A percentile compares a stretch with the other conserved stretches of the same genome.
phyloP scores from a whole-genome alignment of 1,139 yeast genomes.

The Magnusiomyces fungicola region DNA sequence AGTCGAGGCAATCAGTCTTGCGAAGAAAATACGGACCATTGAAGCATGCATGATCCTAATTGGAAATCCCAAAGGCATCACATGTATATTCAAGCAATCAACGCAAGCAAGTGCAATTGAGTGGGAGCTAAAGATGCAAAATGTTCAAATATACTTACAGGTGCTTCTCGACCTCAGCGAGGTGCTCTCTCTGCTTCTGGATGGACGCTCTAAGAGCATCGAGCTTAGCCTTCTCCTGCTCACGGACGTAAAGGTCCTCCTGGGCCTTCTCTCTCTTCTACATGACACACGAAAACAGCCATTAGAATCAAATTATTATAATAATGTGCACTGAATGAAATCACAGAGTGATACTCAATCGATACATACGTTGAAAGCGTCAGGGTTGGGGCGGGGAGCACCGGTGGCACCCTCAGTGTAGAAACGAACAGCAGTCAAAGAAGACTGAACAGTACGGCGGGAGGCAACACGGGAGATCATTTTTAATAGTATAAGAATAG shows the following conservation, averaged over 20 bases:
- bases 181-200: slow-evolving; percentile 43
- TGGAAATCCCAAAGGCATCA: too few relatives aligned
- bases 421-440: slow-evolving; percentile 34
- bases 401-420: slow-evolving; percentile 52
- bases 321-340: neutral
- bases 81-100: too few relatives aligned
- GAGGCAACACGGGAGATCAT: slow-evolving; percentile 2
- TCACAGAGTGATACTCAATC: neutral
- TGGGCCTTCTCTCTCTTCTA: slow-evolving; percentile 64
- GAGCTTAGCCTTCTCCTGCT: slow-evolving; percentile 57
- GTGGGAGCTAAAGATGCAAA: too few relatives aligned
- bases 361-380: slow-evolving; percentile 43
- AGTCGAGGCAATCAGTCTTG: too few relatives aligned
- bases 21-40: too few relatives aligned
- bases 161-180: slow-evolving; percentile 25
- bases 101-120: too few relatives aligned
- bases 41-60: too few relatives aligned
- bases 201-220: slow-evolving; percentile 38
- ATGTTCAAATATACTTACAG: slow-evolving; percentile 19
- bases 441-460: slow-evolving; percentile 2
- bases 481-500: neutral
- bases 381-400: slow-evolving; percentile 44
- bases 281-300: neutral
- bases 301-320: neutral
- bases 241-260: slow-evolving; percentile 58